These are phyloP conservation scores for Camptophora hylomeconis DNA, from an alignment of 2,329 filamentous ascomycete species.

Conservation along the genomic window DNA sequence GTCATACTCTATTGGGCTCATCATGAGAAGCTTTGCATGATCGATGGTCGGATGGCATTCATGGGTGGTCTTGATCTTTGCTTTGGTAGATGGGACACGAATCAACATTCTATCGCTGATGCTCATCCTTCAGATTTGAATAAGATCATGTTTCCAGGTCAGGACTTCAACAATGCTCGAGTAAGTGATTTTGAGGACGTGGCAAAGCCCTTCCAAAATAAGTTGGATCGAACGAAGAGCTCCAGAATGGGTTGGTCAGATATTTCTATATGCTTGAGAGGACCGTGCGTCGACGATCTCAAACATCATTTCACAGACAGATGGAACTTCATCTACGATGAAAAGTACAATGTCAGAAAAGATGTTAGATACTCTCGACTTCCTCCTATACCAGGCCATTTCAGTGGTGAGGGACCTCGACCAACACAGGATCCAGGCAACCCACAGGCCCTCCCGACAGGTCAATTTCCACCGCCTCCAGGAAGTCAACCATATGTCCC, in stretches of 20 bases:
- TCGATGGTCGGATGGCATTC: slow-evolving; percentile 69
- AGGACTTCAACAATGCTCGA: slow-evolving; percentile 83
- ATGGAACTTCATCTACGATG: slow-evolving; percentile 82
- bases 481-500: slow-evolving; percentile 13
- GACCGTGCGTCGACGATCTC: slow-evolving; percentile 63
- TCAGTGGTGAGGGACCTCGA: slow-evolving; percentile 2
- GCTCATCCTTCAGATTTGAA: slow-evolving; percentile 67
- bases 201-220: slow-evolving; percentile 69
- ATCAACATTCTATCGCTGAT: slow-evolving; percentile 73
- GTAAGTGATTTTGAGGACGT: slow-evolving; percentile 74
- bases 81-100: slow-evolving; percentile 81
- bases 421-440: background rate
- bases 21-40: slow-evolving; percentile 76
- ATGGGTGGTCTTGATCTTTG: slow-evolving; percentile 87
- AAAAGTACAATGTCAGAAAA: slow-evolving; percentile 58
- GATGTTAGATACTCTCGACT: slow-evolving; percentile 34
- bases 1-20: slow-evolving; percentile 85
- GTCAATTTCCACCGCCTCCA: slow-evolving; percentile 11
- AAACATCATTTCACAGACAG: slow-evolving; percentile 67
- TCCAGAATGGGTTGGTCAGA: slow-evolving; percentile 92
- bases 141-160: slow-evolving; percentile 68
- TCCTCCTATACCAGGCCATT: slow-evolving; percentile 2
- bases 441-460: slow-evolving; percentile 1
- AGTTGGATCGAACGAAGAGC: slow-evolving; percentile 64
- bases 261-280: slow-evolving; percentile 62